phyloP scores from a whole-genome alignment of 805 yeast species.

The Candida boleticola region DNA sequence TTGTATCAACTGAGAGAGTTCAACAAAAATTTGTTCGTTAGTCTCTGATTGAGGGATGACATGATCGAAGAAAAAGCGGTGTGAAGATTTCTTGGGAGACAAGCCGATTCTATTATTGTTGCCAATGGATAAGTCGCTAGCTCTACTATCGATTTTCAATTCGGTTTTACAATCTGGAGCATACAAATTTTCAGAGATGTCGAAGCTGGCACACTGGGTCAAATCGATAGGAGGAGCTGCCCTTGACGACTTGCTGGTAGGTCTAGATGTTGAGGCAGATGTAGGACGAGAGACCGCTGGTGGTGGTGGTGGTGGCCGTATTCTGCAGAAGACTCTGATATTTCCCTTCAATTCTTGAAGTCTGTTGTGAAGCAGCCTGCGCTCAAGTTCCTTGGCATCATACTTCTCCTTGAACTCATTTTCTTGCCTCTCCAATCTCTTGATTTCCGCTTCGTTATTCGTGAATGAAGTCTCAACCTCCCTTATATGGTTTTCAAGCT shows the following conservation, averaged over 20 bases:
- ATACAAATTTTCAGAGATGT: constrained; percentile 23
- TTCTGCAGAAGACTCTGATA: constrained; percentile 85
- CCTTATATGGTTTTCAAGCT: constrained; percentile 1
- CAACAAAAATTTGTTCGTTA: constrained; percentile 73
- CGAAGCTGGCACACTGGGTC: constrained; percentile 5
- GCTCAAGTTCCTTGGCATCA: constrained; percentile 48
- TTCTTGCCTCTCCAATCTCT: constrained; percentile 9
- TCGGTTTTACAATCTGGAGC: constrained; percentile 30
- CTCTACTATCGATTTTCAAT: constrained; percentile 20
- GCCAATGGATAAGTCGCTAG: constrained; percentile 23
- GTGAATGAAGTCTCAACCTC: constrained; percentile 7
- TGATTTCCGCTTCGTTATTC: constrained; percentile 6
- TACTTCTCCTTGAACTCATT: constrained; percentile 29
- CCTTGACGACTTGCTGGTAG: too few relatives aligned
- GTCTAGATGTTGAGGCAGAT: too few relatives aligned
- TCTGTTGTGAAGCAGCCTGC: constrained; percentile 67
- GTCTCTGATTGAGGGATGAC: constrained; percentile 57
- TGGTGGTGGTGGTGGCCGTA: constrained; percentile 51
- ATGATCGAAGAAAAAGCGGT: constrained; percentile 69
- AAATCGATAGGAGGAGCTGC: constrained; percentile 15
- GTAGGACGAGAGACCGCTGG: too few relatives aligned
- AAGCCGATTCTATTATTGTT: constrained; percentile 13
- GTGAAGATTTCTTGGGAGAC: constrained; percentile 9
- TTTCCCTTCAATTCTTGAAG: constrained; percentile 89
- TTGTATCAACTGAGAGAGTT: constrained; percentile 81